Evolutionary conservation across 2,329 filamentous ascomycete genomes (phyloP), one percentile per base, ranked within the genome.

Genomic region (Trichoderma arundinaceum): DNA sequence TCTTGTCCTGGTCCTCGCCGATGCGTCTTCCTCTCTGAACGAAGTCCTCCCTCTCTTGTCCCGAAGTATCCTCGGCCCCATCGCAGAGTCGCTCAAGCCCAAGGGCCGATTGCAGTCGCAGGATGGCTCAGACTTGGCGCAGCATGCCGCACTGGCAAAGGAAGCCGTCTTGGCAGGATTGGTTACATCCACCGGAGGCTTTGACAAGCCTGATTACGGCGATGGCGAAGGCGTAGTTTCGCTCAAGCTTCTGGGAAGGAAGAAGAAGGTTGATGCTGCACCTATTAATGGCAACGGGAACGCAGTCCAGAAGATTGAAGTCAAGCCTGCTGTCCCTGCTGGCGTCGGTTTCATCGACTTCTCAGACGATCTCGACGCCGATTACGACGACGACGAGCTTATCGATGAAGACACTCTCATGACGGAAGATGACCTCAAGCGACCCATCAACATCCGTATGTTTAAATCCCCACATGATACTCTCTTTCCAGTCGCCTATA

Each of bases 361-460:
- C 68, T 84, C 83, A 69, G 86, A 90, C 70, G 88, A 92, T 69
- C 82, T 66, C 10, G 58, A 65, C 17, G 57, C 41, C 49, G 83
- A 83, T 49, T 81, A 85, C 64, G 85, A 85, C 52, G 90, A 93
- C 71, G 92, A 96, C 69, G 94, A 96, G 64, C 79, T 96, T 62
- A 95, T 99, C 71, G 93, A 98, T 74, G 95, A 98, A 77, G 90
- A 97, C 73, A 89, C 88, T 9, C 82, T 99, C 38, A 82, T 99
- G 71, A 92, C 90, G 3, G 93, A 94, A 73, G 92, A 92, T 68
- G 94, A 99, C 74, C 83, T 95, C 71, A 88, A 87, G 71, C 84
- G 88, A 71, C 90, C 91, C 22, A 85, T 96, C 64, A 87, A 90
- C 70, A 89, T 92, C 71, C 93, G 94, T 97, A 83, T 78, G 91